Conservation (phyloP, 2,329 filamentous ascomycete genomes). For the Colletotrichum horii region DNA sequence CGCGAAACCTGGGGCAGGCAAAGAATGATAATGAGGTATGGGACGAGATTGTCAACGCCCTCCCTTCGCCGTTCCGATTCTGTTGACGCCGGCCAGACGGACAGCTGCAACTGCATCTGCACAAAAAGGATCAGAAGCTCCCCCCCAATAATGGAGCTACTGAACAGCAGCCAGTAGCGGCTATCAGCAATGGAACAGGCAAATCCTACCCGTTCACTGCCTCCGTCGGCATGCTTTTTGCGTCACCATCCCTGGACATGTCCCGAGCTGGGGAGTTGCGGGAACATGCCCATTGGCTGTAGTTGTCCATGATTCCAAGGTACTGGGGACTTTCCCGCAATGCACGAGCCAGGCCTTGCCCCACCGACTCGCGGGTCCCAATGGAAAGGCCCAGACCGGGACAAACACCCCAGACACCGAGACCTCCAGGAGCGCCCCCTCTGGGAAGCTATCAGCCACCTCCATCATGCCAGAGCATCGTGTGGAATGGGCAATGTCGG, state of each 20-base stretch:
- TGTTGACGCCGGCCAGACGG: not conserved
- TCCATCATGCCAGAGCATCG: conserved; percentile 7
- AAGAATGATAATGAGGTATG: not conserved
- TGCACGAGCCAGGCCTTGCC: conserved; percentile 1
- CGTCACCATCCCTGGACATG: conserved; percentile 19
- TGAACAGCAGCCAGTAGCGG: not conserved
- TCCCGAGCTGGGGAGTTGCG: conserved; percentile 4
- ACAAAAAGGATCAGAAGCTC: not conserved
- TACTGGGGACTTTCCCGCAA: conserved; percentile 14
- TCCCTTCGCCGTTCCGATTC: not conserved
- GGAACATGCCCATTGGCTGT: conserved; percentile 19
- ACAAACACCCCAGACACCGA: not conserved
- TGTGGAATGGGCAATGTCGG: not conserved
- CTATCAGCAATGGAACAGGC: not conserved
- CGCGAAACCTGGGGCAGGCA: not conserved
- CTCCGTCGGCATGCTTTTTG: conserved; percentile 6
- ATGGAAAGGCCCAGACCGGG: conserved; percentile 3
- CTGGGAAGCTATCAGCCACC: not conserved
- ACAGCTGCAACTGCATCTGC: not conserved
- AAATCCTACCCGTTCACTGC: not conserved
- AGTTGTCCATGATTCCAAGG: not conserved
- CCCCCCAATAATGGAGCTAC: not conserved
- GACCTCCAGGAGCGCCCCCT: not conserved
- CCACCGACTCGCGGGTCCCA: not conserved
- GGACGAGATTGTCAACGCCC: not conserved